Evolutionary conservation across 352 stramenopile genomes (phyloP).

Genomic region (Globisporangium yorkense): DNA sequence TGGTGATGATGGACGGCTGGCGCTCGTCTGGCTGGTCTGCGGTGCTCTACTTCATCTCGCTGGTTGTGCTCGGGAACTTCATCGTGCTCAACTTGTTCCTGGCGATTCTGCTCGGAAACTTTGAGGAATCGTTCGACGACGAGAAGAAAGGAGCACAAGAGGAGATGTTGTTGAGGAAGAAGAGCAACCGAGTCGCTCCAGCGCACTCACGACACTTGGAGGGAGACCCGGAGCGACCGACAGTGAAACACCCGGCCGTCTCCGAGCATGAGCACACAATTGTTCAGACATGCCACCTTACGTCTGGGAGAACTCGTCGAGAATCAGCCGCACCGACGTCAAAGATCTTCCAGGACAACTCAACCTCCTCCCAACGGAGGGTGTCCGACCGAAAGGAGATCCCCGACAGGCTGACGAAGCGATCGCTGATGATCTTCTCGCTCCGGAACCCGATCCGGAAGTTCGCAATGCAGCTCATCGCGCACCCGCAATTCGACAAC

Average conservation of each 20-base stretch:
- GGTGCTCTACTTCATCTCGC: conserved; percentile 74
- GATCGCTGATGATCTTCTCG: conserved; percentile 40
- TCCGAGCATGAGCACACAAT: conserved; percentile 7
- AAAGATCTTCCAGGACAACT: conserved; percentile 30
- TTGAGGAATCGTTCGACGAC: conserved; percentile 68
- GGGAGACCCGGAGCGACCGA: neutral
- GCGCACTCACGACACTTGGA: conserved; percentile 13
- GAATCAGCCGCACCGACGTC: conserved; percentile 13
- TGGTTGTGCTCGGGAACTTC: conserved; percentile 87
- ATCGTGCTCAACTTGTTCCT: conserved; percentile 92
- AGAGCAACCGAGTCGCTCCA: conserved; percentile 22
- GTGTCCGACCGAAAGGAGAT: conserved; percentile 4
- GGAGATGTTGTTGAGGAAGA: conserved; percentile 18
- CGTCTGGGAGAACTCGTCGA: conserved; percentile 15
- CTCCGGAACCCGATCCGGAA: conserved; percentile 48
- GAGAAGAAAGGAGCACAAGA: conserved; percentile 33
- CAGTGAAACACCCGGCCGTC: neutral
- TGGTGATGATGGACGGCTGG: conserved; percentile 87
- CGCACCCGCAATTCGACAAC: conserved; percentile 70
- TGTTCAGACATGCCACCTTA: conserved; percentile 3
- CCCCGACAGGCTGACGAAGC: conserved; percentile 18
- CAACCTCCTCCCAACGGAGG: neutral
- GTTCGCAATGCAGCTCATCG: conserved; percentile 36
- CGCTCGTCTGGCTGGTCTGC: conserved; percentile 50
- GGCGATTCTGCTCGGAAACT: conserved; percentile 88